These are phyloP conservation scores for Colletotrichum melonis DNA, from an alignment of 2,329 filamentous ascomycete species.

Conservation along the genomic window DNA sequence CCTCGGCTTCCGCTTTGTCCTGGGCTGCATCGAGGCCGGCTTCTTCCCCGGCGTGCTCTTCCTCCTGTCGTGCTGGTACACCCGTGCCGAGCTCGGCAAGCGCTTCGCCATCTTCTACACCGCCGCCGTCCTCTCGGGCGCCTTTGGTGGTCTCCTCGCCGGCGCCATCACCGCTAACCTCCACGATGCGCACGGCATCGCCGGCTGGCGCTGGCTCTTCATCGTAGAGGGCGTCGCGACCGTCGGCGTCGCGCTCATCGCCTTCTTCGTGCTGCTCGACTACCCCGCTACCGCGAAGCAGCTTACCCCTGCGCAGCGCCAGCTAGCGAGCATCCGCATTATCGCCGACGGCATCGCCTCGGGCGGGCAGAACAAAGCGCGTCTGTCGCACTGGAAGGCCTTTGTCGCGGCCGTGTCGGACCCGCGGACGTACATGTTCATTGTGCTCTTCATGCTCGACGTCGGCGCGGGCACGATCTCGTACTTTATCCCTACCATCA, in stretches of 20 bases:
- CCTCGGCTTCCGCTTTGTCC: conserved; percentile 56
- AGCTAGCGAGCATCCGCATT: conserved; percentile 63
- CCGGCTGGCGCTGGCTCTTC: conserved; percentile 66
- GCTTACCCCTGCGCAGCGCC: conserved; percentile 71
- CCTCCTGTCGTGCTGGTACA: conserved; percentile 68
- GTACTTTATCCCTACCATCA: conserved; percentile 66
- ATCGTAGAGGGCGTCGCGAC: conserved; percentile 73
- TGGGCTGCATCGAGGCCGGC: conserved; percentile 62
- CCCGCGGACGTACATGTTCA: conserved; percentile 59
- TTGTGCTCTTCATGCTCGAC: conserved; percentile 60
- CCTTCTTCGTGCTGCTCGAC: conserved; percentile 77
- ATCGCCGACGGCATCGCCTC: conserved; percentile 53
- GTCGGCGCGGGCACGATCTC: conserved; percentile 59
- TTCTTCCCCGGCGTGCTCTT: conserved; percentile 64
- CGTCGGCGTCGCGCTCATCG: conserved; percentile 69
- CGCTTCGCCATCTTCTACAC: conserved; percentile 69
- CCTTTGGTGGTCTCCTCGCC: conserved; percentile 62
- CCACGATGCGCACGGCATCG: conserved; percentile 56
- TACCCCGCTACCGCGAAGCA: conserved; percentile 72
- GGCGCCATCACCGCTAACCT: conserved; percentile 58
- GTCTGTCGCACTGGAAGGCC: conserved; percentile 42
- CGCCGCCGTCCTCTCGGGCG: conserved; percentile 63
- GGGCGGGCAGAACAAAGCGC: conserved; percentile 41
- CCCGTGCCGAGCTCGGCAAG: conserved; percentile 50
- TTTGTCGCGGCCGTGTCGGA: conserved; percentile 51